Evolutionary conservation across 2,329 filamentous ascomycete species (phyloP).

Genomic region (Fonsecaea nubica): DNA sequence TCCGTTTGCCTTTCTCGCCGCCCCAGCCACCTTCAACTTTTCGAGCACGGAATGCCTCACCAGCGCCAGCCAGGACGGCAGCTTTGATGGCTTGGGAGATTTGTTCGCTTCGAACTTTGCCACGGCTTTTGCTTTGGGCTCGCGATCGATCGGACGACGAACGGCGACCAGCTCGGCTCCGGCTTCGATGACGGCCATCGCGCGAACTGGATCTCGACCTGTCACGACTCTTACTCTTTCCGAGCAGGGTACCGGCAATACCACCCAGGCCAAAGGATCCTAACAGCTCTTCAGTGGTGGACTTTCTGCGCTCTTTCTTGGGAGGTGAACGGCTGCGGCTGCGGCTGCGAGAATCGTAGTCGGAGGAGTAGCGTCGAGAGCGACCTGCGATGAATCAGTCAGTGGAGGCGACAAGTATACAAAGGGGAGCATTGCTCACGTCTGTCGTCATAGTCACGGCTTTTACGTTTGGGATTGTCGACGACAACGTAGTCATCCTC

Average conservation of each 20-base stretch:
- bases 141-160: slow-evolving; percentile 62
- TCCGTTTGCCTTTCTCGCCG: slow-evolving; percentile 87
- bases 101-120: slow-evolving; percentile 57
- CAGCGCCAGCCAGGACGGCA: slow-evolving; percentile 85
- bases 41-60: slow-evolving; percentile 88
- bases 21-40: slow-evolving; percentile 90
- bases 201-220: slow-evolving; percentile 66
- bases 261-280: slow-evolving; percentile 65
- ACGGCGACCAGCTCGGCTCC: slow-evolving; percentile 48
- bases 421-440: slow-evolving; percentile 39
- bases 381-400: slow-evolving; percentile 31
- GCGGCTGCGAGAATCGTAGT: slow-evolving; percentile 44
- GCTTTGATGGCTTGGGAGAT: slow-evolving; percentile 89
- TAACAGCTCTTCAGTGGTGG: slow-evolving; percentile 57
- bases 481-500: slow-evolving; percentile 53
- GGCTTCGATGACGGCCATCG: slow-evolving; percentile 61
- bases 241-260: slow-evolving; percentile 57
- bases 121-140: slow-evolving; percentile 54
- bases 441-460: slow-evolving; percentile 42
- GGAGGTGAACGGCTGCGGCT: slow-evolving; percentile 51
- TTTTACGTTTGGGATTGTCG: slow-evolving; percentile 22
- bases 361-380: slow-evolving; percentile 42
- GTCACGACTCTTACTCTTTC: slow-evolving; percentile 65
- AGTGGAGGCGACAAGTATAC: not conserved
- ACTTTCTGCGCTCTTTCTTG: slow-evolving; percentile 50